phyloP scores from a whole-genome alignment of 1,284 basidiomycete genomes.

The Marasmius sp. region DNA sequence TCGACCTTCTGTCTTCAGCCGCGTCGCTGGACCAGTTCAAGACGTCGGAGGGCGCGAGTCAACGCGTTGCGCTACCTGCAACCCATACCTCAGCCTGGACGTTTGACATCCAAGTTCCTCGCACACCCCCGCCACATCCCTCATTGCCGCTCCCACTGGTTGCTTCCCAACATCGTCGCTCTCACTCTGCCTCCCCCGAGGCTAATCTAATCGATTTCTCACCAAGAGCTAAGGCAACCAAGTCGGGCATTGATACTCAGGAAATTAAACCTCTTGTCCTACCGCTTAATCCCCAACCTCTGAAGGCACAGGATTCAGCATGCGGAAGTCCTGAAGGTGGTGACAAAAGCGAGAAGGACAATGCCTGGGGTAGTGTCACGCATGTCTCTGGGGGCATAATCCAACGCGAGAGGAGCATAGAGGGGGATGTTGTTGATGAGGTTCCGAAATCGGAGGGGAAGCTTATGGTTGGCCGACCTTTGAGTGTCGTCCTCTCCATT shows the following conservation, averaged over 20 bases:
- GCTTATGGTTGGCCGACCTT: background rate
- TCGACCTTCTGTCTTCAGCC: background rate
- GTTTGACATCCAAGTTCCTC: background rate
- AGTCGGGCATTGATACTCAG: background rate
- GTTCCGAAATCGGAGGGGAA: background rate
- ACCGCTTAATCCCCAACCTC: background rate
- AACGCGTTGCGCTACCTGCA: background rate
- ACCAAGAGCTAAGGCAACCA: background rate
- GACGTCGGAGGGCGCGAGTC: background rate
- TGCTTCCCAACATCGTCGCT: background rate
- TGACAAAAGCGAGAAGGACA: slow-evolving; percentile 1
- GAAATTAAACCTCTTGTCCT: background rate
- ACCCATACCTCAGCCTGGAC: background rate
- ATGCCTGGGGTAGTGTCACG: background rate
- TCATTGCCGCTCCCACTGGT: background rate
- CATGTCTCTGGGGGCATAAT: background rate
- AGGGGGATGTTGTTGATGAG: background rate
- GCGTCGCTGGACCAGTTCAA: background rate
- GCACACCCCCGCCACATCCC: background rate
- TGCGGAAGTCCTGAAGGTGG: background rate
- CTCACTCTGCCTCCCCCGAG: background rate
- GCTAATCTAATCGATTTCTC: slow-evolving; percentile 1
- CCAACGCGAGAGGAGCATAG: background rate
- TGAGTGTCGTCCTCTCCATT: background rate
- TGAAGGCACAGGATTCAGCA: background rate